phyloP scores from a whole-genome alignment of 805 yeast species.

The Pichia membranifaciens region DNA sequence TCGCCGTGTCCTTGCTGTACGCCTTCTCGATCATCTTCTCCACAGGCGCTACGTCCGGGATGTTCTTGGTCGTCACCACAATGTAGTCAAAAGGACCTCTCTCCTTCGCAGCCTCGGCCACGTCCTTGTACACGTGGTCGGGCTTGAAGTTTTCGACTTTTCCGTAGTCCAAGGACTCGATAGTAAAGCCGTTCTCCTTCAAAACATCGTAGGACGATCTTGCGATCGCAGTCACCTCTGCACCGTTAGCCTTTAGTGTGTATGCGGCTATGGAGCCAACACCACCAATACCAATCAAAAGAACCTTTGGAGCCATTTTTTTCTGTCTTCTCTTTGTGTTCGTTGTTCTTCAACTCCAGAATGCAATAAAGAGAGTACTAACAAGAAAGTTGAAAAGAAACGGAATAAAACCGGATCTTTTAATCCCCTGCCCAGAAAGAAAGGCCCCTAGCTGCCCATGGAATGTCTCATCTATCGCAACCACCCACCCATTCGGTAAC shows the following conservation, averaged over 20 bases:
- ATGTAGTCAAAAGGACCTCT: conserved; percentile 46
- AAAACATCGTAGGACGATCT: conserved; percentile 60
- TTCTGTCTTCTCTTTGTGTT: background rate
- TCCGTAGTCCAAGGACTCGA: conserved; percentile 63
- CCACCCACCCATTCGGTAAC: no score
- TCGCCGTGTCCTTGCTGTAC: conserved; percentile 27
- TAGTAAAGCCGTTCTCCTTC: conserved; percentile 45
- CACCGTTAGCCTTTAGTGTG: conserved; percentile 45
- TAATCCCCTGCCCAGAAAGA: no score
- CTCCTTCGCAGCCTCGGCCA: conserved; percentile 40
- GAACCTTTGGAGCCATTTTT: conserved; percentile 32
- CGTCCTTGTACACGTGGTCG: conserved; percentile 32
- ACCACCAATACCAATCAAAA: conserved; percentile 79
- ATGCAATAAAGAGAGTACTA: no score
- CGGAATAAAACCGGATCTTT: no score
- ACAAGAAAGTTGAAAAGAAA: no score
- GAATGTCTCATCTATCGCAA: no score
- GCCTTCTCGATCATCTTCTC: conserved; percentile 31
- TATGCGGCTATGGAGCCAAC: conserved; percentile 77
- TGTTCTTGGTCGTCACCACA: conserved; percentile 56
- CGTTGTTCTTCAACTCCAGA: no score
- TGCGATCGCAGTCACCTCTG: conserved; percentile 54
- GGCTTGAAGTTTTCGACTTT: conserved; percentile 50
- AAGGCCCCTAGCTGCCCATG: no score
- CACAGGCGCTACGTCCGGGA: conserved; percentile 54